Evolutionary conservation across 1,284 basidiomycete species (phyloP).

Genomic region (Pisolithus thermaeus): DNA sequence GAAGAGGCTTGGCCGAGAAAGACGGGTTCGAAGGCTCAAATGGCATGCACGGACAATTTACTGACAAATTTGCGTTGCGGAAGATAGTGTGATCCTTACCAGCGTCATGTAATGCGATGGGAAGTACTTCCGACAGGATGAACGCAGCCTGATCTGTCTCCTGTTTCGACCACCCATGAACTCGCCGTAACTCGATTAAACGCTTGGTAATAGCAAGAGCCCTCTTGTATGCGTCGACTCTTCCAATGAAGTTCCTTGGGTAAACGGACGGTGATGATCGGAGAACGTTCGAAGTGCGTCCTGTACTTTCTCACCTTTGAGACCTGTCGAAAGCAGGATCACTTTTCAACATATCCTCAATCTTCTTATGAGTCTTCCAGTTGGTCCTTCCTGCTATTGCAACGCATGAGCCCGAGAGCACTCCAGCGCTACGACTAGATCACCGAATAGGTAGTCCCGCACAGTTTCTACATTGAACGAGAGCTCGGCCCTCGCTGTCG

Average conservation of each 20-base stretch:
- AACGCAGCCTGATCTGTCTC: constrained; percentile 41
- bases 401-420: background rate
- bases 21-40: constrained; percentile 60
- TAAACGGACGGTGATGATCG: background rate
- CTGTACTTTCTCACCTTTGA: constrained; percentile 35
- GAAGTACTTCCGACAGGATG: constrained; percentile 47
- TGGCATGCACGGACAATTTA: background rate
- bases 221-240: constrained; percentile 18
- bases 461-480: constrained; percentile 37
- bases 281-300: background rate
- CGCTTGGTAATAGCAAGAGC: constrained; percentile 42
- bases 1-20: constrained; percentile 54
- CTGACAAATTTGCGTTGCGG: background rate
- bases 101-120: constrained; percentile 49
- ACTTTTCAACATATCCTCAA: constrained; percentile 45
- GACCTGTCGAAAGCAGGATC: constrained; percentile 66
- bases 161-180: constrained; percentile 46
- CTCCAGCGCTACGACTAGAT: constrained; percentile 10
- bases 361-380: constrained; percentile 44
- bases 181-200: constrained; percentile 50
- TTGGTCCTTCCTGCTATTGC: constrained; percentile 39
- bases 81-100: constrained; percentile 35
- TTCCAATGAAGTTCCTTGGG: constrained; percentile 19
- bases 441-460: constrained; percentile 47
- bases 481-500: constrained; percentile 35